Evolutionary conservation across 2,329 filamentous ascomycete species (phyloP).

Genomic region (Paramyrothecium sp.): DNA sequence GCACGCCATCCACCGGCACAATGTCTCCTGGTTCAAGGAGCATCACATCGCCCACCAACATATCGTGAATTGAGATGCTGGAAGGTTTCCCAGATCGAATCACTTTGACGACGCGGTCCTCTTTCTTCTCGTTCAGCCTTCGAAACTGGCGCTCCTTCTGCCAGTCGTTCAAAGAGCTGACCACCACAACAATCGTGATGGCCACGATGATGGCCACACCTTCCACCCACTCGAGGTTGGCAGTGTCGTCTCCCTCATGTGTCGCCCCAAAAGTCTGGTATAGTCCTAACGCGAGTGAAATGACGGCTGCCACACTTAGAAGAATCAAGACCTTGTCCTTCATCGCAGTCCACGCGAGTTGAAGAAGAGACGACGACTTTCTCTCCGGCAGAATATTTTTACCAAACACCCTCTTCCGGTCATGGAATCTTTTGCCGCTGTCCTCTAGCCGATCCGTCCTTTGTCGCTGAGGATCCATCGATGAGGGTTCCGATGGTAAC

Average conservation of each 20-base stretch:
- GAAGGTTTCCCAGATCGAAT: slow-evolving; percentile 62
- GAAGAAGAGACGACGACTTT: slow-evolving; percentile 7
- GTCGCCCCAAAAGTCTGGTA: slow-evolving; percentile 59
- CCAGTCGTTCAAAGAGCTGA: slow-evolving; percentile 64
- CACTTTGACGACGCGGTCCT: slow-evolving; percentile 63
- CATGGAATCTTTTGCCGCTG: not conserved
- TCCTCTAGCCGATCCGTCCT: too few relatives aligned
- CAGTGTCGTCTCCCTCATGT: slow-evolving; percentile 34
- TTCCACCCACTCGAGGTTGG: slow-evolving; percentile 61
- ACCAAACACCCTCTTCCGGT: slow-evolving; percentile 3
- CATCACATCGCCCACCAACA: slow-evolving; percentile 67
- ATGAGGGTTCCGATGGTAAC: not conserved
- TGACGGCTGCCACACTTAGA: slow-evolving; percentile 60
- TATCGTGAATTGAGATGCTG: slow-evolving; percentile 62
- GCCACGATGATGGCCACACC: slow-evolving; percentile 64
- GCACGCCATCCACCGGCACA: slow-evolving; percentile 66
- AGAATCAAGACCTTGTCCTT: slow-evolving; percentile 55
- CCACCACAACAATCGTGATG: slow-evolving; percentile 60
- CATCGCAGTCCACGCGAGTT: slow-evolving; percentile 9
- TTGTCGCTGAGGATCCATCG: not conserved
- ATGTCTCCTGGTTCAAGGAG: slow-evolving; percentile 68
- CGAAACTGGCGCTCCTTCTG: slow-evolving; percentile 65
- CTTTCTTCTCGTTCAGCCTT: slow-evolving; percentile 59
- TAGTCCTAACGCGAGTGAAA: slow-evolving; percentile 64
- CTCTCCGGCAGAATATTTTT: slow-evolving; percentile 8